Base-by-base conservation (phyloP, 768 basidiomycete species). In the Suillus subaureus region DNA sequence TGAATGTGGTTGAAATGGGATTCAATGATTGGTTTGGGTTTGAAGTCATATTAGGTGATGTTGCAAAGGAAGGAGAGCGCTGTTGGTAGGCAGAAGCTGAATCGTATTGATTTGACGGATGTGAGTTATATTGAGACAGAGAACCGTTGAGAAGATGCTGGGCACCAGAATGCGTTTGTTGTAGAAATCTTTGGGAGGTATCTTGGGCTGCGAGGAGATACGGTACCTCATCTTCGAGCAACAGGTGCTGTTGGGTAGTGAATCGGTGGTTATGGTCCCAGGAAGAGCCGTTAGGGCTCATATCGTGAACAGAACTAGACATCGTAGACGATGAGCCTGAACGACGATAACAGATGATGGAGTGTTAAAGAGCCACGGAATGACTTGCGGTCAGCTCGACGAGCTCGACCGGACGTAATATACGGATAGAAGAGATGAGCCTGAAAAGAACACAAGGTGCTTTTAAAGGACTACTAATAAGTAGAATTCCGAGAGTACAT, bases 151-250 rank as follows among this genome's bases (percentile, higher is more conserved):
- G 61, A 6, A 68, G 57, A 4, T 61, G 42, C 6, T 68, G 62
- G 1, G 64, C 33, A 3, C 45, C 21, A 13, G 63, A 33, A 28
- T 64, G 72, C 18, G 18, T 64, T 18, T 68, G 72, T 5, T 69
- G 77, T 12, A 60, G 42, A 12, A 61, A 61, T 9, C 9, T 61
- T n/a, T 33, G 70, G 35, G 55, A 13, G 37, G 18, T 35, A 7
- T 64, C 15, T 3, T 67, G 39, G 33, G 67, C 1, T 4, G 75
- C 67, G 18, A 77, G 43, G 23, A 72, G 18, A 61, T 69, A 72
- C 0, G 69, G 54, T 2, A 66, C 64, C 39, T 69, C 64, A 28
- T 78, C 75, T 28, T 78, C 75, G 55, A 78, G 77, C 31, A 77
- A 72, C 11, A 71, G 67, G 12, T 72, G 60, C 4, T 66, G 71